phyloP scores from a whole-genome alignment of 345 rosid genomes.

The Eucalyptus cladocalyx region DNA sequence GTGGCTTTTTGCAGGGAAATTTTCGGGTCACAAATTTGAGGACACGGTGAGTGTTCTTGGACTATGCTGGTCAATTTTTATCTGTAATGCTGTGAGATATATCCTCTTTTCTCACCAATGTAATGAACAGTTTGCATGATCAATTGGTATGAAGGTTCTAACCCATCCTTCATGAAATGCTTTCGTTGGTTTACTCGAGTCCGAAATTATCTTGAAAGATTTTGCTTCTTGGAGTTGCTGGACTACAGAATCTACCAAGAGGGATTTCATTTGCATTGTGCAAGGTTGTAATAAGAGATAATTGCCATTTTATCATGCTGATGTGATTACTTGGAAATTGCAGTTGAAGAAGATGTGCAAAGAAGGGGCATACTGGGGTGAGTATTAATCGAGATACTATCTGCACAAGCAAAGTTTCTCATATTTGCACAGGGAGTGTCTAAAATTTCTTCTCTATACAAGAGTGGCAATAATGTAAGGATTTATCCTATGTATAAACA shows the following conservation, averaged over 20 bases:
- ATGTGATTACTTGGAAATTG: background rate
- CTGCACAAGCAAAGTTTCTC: background rate
- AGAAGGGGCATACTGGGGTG: constrained; percentile 91
- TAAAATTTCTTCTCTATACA: background rate
- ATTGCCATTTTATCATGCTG: background rate
- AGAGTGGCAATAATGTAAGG: background rate
- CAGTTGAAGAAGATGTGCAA: constrained; percentile 88
- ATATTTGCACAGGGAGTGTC: background rate
- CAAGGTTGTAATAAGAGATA: background rate
- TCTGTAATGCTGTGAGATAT: background rate
- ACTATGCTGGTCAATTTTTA: background rate
- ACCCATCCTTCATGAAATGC: background rate
- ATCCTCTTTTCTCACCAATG: background rate
- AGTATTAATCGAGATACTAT: background rate
- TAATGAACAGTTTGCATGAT: background rate
- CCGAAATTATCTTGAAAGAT: background rate
- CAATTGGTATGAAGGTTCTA: background rate
- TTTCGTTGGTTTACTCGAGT: background rate
- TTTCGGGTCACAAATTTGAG: constrained; percentile 32
- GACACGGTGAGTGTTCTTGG: constrained; percentile 30
- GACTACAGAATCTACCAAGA: background rate
- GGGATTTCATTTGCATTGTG: background rate
- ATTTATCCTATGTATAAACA: background rate
- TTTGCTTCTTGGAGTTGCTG: background rate
- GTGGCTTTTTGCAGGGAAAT: constrained; percentile 26